Evolutionary conservation across 2,329 filamentous ascomycete genomes (phyloP).

Genomic region (Akanthomyces muscarius): DNA sequence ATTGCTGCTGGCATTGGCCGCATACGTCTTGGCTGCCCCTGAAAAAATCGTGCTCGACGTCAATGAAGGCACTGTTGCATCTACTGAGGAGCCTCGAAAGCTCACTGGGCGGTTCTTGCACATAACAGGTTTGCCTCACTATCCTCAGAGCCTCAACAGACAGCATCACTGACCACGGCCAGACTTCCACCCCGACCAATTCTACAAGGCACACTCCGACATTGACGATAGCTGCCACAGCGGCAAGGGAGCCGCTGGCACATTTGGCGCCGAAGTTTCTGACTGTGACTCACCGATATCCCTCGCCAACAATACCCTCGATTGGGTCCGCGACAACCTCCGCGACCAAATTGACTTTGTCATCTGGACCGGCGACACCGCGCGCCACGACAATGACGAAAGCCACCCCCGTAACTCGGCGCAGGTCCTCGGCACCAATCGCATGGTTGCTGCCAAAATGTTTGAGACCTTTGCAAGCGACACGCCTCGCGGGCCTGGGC

Average conservation of each 20-base stretch:
- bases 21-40: background rate
- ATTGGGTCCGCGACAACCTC: constrained; percentile 78
- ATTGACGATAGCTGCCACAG: constrained; percentile 75
- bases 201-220: constrained; percentile 76
- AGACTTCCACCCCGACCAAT: constrained; percentile 91
- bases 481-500: constrained; percentile 33
- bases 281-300: constrained; percentile 82
- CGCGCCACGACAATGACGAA: constrained; percentile 85
- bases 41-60: background rate
- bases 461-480: constrained; percentile 63
- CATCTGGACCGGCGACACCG: constrained; percentile 88
- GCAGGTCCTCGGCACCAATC: constrained; percentile 76
- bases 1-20: constrained; percentile 9
- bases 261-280: constrained; percentile 79
- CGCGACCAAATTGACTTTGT: constrained; percentile 82
- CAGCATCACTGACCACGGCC: constrained; percentile 8
- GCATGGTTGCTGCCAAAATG: constrained; percentile 71
- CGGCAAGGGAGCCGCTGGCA: constrained; percentile 69
- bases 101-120: constrained; percentile 78
- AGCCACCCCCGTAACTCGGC: constrained; percentile 67
- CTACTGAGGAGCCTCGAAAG: constrained; percentile 28
- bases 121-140: constrained; percentile 66
- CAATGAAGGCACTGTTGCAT: background rate
- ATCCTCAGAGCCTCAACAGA: background rate
- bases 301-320: constrained; percentile 82